These are phyloP conservation scores for Garcia nutans DNA, from an alignment of 345 rosid genomes.

Conservation along the genomic window DNA sequence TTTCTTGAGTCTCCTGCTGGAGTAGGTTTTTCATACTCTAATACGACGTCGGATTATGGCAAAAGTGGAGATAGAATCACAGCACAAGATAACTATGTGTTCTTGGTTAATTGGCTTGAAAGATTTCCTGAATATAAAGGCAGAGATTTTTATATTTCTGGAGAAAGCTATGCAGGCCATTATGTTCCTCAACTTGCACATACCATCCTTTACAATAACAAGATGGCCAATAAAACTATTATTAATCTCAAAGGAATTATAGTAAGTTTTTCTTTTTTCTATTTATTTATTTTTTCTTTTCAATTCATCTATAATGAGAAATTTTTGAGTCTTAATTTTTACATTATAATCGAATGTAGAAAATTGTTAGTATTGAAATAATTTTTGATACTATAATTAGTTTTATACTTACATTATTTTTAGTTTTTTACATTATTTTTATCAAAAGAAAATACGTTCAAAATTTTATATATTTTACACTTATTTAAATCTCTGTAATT, in stretches of 20 bases:
- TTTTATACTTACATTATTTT: too few species aligned
- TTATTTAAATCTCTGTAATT: too few species aligned
- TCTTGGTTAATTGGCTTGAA: conserved; percentile 40
- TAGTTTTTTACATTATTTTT: too few species aligned
- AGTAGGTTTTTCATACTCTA: conserved; percentile 44
- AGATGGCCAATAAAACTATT: conserved; percentile 17
- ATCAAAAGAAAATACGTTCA: too few species aligned
- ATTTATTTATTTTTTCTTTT: too few species aligned
- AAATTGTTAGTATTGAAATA: too few species aligned
- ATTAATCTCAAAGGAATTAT: conserved; percentile 36
- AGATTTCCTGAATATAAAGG: conserved; percentile 35
- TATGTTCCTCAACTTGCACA: conserved; percentile 35
- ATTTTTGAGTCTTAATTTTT: too few species aligned
- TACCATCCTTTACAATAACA: conserved; percentile 28
- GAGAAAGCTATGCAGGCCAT: conserved; percentile 45
- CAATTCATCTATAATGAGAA: too few species aligned
- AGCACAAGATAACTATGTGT: conserved; percentile 30
- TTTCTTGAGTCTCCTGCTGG: conserved; percentile 48
- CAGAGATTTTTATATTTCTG: conserved; percentile 35
- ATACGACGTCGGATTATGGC: conserved; percentile 27
- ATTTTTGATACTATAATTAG: too few species aligned
- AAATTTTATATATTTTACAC: too few species aligned
- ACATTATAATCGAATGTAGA: too few species aligned
- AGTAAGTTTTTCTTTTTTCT: conserved; percentile 2
- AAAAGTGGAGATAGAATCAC: conserved; percentile 28